Evolutionary conservation across 2,329 filamentous ascomycete genomes (phyloP), one percentile per base, ranked within the genome.

Genomic region (Westerdykella aurantiaca): DNA sequence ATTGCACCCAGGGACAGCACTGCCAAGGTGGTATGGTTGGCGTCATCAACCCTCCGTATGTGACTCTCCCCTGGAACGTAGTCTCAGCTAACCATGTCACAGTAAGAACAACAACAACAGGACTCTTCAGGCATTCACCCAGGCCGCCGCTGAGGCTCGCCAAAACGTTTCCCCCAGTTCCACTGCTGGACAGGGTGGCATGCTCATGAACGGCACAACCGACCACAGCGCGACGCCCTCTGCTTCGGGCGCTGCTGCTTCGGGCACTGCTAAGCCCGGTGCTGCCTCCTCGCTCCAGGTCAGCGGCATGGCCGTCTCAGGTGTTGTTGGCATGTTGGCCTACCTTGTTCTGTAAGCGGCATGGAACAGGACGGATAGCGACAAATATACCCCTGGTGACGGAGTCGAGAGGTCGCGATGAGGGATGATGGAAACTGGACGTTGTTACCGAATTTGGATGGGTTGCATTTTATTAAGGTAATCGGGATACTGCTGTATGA

Each of bases 11-110:
- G 42, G 63, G 51, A 39, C 43, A 50, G 51, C 67, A 69, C 46
- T 69, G 67, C 56, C 61, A 67, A 46, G 43, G 31, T 33, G 66
- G 66, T 40, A 69, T 69, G 67, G 67, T 68, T 23, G 65, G 63
- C 50, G 66, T 64, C 4, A 66, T 69, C 56, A 69, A 69, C 55
- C 53, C 56, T 42, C 55, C 61, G 63, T 67, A 57, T 58, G 63
- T 57, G 12, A 13, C 18, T 23, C 14, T 13, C 13, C 11, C 5
- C 10, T 35, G 2, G 21, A 35, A 22, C 12, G 18, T 34, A 7
- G 7, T 29, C 9, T 13, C 14, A 9, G 22, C 49, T 61, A 48
- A 61, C 43, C 21, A 23, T 41, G 4, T 49, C 37, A 43, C 34
- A 51, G 48, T 22, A 58, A 55, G 38, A 50, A 47, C 31, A 53